Conservation (phyloP, 1,139 yeast genomes). For the Pneumocystis sp. region DNA sequence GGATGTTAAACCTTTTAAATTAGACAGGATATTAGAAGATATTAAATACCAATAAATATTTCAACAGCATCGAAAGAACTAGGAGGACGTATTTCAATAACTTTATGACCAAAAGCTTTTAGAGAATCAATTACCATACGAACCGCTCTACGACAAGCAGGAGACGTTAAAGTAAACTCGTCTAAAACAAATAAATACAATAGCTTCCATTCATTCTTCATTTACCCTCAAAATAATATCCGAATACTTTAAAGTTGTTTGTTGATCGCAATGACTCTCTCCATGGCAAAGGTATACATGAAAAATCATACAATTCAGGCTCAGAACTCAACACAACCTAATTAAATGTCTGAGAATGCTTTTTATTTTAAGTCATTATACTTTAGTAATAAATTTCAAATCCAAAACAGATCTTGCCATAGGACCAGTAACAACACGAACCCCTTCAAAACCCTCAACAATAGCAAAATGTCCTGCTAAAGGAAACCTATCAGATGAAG, state of each 20-base stretch:
- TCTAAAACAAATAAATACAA: not conserved
- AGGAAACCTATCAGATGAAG: slow-evolving; percentile 34
- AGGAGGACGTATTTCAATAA: slow-evolving; percentile 28
- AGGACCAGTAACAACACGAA: slow-evolving; percentile 44
- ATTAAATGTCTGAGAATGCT: slow-evolving; percentile 34
- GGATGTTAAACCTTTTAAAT: slow-evolving; percentile 22
- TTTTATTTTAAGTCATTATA: slow-evolving; percentile 34
- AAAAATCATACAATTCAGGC: slow-evolving; percentile 28
- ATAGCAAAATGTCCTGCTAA: slow-evolving; percentile 20
- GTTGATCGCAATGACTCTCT: not conserved
- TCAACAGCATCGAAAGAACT: slow-evolving; percentile 31
- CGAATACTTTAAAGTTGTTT: slow-evolving; percentile 10
- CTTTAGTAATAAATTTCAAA: slow-evolving; percentile 44
- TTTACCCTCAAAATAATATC: slow-evolving; percentile 38
- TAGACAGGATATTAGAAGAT: not conserved
- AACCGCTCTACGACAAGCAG: slow-evolving; percentile 41
- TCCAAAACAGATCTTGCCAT: slow-evolving; percentile 47
- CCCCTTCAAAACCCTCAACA: slow-evolving; percentile 26
- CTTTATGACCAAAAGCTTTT: slow-evolving; percentile 31
- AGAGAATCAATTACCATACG: slow-evolving; percentile 29
- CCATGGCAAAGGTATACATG: slow-evolving; percentile 36
- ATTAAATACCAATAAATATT: slow-evolving; percentile 31
- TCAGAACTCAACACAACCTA: not conserved
- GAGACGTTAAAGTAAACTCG: slow-evolving; percentile 32
- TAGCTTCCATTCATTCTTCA: slow-evolving; percentile 33